phyloP scores from a whole-genome alignment of 2,329 filamentous ascomycete genomes.

The Domatiomyces catenatus region DNA sequence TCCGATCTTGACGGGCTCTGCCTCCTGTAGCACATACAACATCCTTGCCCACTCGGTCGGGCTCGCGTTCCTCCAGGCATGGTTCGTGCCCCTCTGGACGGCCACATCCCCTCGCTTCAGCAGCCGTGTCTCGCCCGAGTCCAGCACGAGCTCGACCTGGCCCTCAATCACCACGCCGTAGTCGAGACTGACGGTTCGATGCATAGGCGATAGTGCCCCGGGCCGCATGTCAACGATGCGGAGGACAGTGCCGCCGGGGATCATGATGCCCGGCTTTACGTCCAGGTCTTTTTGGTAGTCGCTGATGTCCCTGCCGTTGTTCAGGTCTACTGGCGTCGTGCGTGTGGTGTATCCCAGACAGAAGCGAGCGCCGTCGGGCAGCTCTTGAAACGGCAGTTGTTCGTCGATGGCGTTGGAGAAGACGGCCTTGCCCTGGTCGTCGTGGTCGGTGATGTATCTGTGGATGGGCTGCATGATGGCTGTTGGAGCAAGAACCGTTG shows the following conservation, averaged over 20 bases:
- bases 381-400: conserved; percentile 1
- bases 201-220: conserved; percentile 30
- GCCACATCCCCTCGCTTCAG: conserved; percentile 37
- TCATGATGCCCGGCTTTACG: conserved; percentile 7
- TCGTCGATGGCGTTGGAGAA: conserved; percentile 1
- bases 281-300: conserved; percentile 5
- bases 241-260: conserved; percentile 10
- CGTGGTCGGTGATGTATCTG: conserved; percentile 5
- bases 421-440: conserved; percentile 1
- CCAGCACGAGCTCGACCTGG: conserved; percentile 35
- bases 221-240: conserved; percentile 32
- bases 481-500: no score
- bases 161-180: conserved; percentile 41
- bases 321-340: conserved; percentile 2
- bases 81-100: conserved; percentile 34
- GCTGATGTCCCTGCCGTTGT: conserved; percentile 3
- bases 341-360: conserved; percentile 4
- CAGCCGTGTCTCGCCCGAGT: conserved; percentile 32
- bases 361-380: conserved; percentile 1
- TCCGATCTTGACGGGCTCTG: conserved; percentile 2
- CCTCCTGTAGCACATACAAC: conserved; percentile 12
- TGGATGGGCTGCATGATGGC: background rate
- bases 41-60: conserved; percentile 6
- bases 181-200: conserved; percentile 40
- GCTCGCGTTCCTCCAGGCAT: conserved; percentile 26